These are phyloP conservation scores for Suhomyces sp. DNA, from an alignment of 805 yeast species.

Conservation along the genomic window DNA sequence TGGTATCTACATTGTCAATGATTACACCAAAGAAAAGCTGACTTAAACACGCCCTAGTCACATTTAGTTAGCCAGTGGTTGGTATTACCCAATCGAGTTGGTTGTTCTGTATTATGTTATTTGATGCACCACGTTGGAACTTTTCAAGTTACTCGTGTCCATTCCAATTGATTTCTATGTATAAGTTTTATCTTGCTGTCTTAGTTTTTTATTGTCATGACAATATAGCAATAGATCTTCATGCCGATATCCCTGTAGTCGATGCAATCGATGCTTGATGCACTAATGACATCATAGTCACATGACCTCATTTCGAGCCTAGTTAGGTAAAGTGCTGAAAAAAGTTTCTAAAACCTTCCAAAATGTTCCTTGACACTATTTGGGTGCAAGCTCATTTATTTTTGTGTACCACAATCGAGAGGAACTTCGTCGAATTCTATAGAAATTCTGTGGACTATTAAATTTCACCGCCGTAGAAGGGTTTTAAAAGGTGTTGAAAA, in stretches of 20 bases:
- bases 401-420: slow-evolving; percentile 1
- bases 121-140: no score
- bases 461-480: slow-evolving; percentile 3
- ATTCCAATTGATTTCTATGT: not conserved
- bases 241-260: not conserved
- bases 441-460: slow-evolving; percentile 4
- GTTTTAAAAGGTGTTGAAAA: slow-evolving; percentile 5
- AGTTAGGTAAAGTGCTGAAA: slow-evolving; percentile 3
- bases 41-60: not conserved
- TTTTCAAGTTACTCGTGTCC: not conserved
- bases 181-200: not conserved
- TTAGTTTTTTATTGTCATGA: not conserved
- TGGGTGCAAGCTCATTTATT: slow-evolving; percentile 4
- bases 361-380: slow-evolving; percentile 1
- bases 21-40: slow-evolving; percentile 34
- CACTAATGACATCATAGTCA: not conserved
- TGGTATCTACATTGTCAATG: slow-evolving; percentile 28
- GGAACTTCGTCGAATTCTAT: slow-evolving; percentile 12
- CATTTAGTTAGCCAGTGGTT: not conserved
- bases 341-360: slow-evolving; percentile 2
- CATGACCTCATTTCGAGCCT: not conserved
- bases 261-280: not conserved
- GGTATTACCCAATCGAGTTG: not conserved
- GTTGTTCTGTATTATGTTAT: not conserved
- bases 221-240: not conserved